Conservation (phyloP, 495 filamentous ascomycete genomes). For the Sordaria brevicollis region DNA sequence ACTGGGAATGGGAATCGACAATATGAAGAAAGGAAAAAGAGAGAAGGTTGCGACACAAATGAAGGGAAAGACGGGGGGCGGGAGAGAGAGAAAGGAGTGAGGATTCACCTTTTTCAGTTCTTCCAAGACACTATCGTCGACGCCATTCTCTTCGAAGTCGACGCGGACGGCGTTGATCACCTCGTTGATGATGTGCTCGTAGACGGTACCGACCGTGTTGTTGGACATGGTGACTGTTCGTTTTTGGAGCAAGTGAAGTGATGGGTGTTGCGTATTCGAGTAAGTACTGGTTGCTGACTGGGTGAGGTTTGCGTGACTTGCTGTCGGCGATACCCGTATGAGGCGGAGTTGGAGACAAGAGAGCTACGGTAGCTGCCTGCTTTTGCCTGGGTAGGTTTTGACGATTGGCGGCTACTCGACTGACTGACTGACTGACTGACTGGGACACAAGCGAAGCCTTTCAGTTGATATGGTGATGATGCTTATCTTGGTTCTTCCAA, state of each 20-base stretch:
- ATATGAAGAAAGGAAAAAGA: conserved; percentile 14
- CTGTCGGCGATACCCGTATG: background rate
- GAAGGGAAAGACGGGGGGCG: conserved; percentile 3
- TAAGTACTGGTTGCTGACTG: background rate
- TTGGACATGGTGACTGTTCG: conserved; percentile 40
- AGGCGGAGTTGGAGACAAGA: background rate
- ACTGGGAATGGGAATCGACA: background rate
- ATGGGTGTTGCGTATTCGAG: background rate
- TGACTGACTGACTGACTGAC: no score
- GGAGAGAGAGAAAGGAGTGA: background rate
- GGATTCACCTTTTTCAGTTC: conserved; percentile 70
- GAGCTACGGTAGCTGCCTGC: background rate
- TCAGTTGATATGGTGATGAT: background rate
- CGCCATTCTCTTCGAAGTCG: conserved; percentile 94
- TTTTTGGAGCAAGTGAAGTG: background rate
- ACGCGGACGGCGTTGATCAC: conserved; percentile 79
- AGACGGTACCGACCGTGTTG: conserved; percentile 57
- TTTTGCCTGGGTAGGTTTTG: background rate
- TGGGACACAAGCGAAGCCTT: background rate
- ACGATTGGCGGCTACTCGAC: background rate
- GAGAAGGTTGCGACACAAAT: conserved; percentile 8
- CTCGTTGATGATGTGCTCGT: conserved; percentile 82
- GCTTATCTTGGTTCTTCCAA: background rate
- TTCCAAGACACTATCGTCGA: conserved; percentile 72
- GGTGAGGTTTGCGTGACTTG: background rate